Base-by-base conservation (phyloP, 208 protist genomes). In the Trypanosoma conorhini region DNA sequence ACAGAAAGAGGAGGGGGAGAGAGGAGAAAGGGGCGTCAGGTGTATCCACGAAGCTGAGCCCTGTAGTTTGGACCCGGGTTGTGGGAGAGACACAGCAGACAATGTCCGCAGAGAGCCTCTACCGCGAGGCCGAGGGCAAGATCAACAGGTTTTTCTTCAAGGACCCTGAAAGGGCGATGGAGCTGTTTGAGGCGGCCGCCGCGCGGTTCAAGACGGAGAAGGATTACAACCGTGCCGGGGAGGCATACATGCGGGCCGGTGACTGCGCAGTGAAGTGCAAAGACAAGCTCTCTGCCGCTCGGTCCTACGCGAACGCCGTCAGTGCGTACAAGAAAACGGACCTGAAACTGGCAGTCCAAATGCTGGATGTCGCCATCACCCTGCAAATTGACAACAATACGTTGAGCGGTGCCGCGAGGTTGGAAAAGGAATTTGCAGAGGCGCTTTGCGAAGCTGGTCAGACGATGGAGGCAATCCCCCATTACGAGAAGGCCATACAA, bases 131-230 rank as follows among this genome's bases (percentile, higher is more conserved):
- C 30, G 85, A 96, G 26, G 90, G 83, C 55, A 93, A 94, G 77
- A 76, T 80, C 4, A 89, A 88, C 72, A 91, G 87, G 70, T 72
- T 70, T 22, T 92, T 96, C 66, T 92, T 92, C 64, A 92, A 93
- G 42, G 88, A 96, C 73, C 92, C 86, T 57, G 87, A 93, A 21
- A 83, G 75, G 15, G 91, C 91, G 0, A 77, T 86, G 48, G 91
- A 96, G 31, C 83, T 96, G 35, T 96, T 88, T 76, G 67, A 71
- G 26, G 90, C 88, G 66, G 88, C 91, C 0, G 91, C 72, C 3
- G 77, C 77, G 2, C 70, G 70, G 15, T 96, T 85, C 76, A 94
- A 93, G 69, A 64, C 88, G 4, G 82, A 94, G 42, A 92, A 89
- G 64, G 78, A 95, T 62, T 96, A 83, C 69, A 59, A 62, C 64